Evolutionary conservation across 2,329 filamentous ascomycete genomes (phyloP).

Genomic region (Hortaea werneckii): DNA sequence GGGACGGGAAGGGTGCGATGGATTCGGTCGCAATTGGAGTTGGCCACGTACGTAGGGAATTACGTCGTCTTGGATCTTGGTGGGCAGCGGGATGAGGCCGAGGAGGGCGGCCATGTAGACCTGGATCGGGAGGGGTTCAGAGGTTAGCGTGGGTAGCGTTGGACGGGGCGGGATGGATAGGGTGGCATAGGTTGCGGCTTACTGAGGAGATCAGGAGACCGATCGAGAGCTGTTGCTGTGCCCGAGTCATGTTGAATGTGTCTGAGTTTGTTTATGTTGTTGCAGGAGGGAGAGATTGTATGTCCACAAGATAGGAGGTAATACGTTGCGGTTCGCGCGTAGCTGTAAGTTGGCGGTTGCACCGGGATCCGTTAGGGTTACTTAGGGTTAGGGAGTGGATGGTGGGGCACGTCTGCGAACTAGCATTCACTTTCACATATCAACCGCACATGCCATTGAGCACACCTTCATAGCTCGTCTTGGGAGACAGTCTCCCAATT

Average conservation of each 20-base stretch:
- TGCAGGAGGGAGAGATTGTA: neutral
- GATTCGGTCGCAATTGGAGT: neutral
- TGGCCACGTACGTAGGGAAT: conserved; percentile 67
- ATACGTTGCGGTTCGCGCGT: too few species aligned
- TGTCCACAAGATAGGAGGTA: too few species aligned
- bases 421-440: too few species aligned
- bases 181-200: neutral
- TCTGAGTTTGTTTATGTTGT: neutral
- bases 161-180: too few species aligned
- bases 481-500: too few species aligned
- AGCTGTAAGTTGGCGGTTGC: too few species aligned
- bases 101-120: conserved; percentile 82
- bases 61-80: conserved; percentile 69
- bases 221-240: neutral
- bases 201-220: neutral
- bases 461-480: too few species aligned
- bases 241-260: neutral
- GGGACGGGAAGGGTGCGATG: neutral
- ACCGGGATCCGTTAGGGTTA: too few species aligned
- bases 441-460: too few species aligned
- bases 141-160: too few species aligned
- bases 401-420: too few species aligned
- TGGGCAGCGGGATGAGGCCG: conserved; percentile 69
- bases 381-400: too few species aligned
- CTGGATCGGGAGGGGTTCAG: conserved; percentile 36